These are phyloP conservation scores for Dalbergia oliveri DNA, from an alignment of 306 rosid species.

Conservation along the genomic window DNA sequence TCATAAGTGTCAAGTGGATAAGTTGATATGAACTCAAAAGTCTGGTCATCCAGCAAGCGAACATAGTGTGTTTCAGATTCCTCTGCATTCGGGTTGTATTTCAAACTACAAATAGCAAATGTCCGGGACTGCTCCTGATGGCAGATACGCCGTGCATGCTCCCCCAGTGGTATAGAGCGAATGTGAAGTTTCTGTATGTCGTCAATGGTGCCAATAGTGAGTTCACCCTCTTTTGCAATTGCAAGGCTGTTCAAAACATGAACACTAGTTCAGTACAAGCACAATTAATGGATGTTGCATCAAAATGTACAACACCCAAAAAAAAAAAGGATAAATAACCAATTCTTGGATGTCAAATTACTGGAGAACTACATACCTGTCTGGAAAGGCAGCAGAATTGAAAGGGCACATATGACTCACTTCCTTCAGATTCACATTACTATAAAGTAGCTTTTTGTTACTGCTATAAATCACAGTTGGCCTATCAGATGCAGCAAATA, in stretches of 20 bases:
- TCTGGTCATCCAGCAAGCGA: conserved; percentile 96
- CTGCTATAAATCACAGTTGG: conserved; percentile 99
- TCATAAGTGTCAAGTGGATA: conserved; percentile 90
- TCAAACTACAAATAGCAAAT: conserved; percentile 86
- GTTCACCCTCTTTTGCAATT: conserved; percentile 98
- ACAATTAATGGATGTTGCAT: conserved; percentile 17
- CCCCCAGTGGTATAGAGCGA: conserved; percentile 94
- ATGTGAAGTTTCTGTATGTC: conserved; percentile 99
- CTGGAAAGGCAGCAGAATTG: conserved; percentile 99
- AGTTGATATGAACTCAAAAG: conserved; percentile 85
- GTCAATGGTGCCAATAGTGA: conserved; percentile 97
- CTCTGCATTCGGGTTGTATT: conserved; percentile 78
- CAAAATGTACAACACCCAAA: conserved; percentile 28
- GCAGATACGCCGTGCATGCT: conserved; percentile 92
- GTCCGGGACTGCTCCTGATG: conserved; percentile 99
- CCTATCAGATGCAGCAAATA: conserved; percentile 97
- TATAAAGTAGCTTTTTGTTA: conserved; percentile 93
- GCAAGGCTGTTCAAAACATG: conserved; percentile 75
- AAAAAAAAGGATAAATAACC: conserved; percentile 21
- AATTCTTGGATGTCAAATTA: conserved; percentile 17
- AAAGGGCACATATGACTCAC: conserved; percentile 99
- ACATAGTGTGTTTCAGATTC: conserved; percentile 89
- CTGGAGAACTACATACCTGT: conserved; percentile 65
- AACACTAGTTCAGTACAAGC: conserved; percentile 34
- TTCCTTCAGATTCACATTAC: conserved; percentile 96